Base-by-base conservation (phyloP, 164 flowering plant genomes). In the Stephania cephalantha region DNA sequence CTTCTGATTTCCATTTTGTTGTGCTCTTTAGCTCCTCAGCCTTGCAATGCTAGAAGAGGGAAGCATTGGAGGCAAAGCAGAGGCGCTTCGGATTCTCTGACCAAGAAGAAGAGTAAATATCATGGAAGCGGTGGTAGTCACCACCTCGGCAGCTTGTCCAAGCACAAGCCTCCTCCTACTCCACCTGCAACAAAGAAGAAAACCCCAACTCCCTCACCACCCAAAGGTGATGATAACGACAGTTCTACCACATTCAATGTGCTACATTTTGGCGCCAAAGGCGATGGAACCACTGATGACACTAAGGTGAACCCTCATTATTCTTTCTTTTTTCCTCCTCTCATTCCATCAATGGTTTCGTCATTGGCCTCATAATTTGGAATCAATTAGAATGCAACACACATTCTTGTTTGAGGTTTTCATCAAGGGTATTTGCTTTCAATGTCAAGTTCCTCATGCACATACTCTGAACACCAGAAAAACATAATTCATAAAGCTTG, bases 211-310 rank as follows among this genome's bases (percentile, higher is more conserved):
- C 80, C 63, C 18, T 13, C 84, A 2, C 87, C 87, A 20, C 70
- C 69, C 30, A 77, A 79, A 61, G 87, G 81, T 29, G 9, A 76
- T 72, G 74, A 53, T 10, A 74, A 73, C n/a, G 74, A 61, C 13
- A 65, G 74, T 50, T 71, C 88, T 17, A 31, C 81, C 22, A 73
- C 71, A 6, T 90, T 85, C 67, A 74, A 88, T 76, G 99, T 95
- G 73, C 61, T 89, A 22, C 82, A 88, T 77, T 95, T 87, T 79
- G 99, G 98, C 6, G 99, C 99, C 18, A 90, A 89, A 78, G 99
- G 98, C 5, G 88, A 95, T 77, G 99, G 99, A 20, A 77, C 15
- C 2, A 81, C 84, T 1, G 99, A 95, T 76, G 98, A 93, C 68
- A 95, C 99, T 8, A 87, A 95, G 96, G 99, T 95, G 78, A 78